These are phyloP conservation scores for Mytilinidion resinicola DNA, from an alignment of 495 filamentous ascomycete species.

Conservation along the genomic window DNA sequence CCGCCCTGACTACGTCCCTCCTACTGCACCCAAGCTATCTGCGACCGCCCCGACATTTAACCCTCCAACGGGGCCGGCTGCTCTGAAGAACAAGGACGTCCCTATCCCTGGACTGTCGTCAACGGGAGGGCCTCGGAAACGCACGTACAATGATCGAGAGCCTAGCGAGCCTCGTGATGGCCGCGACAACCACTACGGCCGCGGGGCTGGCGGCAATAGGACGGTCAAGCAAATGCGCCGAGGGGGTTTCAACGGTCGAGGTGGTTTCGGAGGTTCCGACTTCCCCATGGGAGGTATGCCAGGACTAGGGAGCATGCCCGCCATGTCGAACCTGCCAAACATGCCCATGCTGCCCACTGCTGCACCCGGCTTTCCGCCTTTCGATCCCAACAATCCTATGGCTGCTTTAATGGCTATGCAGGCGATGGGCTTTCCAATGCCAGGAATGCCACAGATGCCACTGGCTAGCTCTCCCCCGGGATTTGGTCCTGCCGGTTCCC, in stretches of 20 bases:
- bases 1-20: constrained; percentile 48
- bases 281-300: not conserved
- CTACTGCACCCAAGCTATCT: constrained; percentile 32
- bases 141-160: constrained; percentile 39
- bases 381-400: constrained; percentile 62
- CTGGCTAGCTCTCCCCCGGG: constrained; percentile 17
- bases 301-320: not conserved
- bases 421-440: constrained; percentile 58
- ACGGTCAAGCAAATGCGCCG: constrained; percentile 68
- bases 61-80: constrained; percentile 23
- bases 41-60: constrained; percentile 35
- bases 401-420: constrained; percentile 66
- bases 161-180: constrained; percentile 27
- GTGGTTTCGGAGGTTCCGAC: constrained; percentile 6
- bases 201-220: constrained; percentile 40
- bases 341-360: constrained; percentile 43
- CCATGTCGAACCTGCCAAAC: constrained; percentile 43
- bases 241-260: constrained; percentile 34
- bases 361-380: constrained; percentile 40
- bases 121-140: constrained; percentile 34
- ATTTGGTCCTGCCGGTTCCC: constrained; percentile 24
- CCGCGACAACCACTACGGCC: constrained; percentile 40
- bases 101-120: not conserved
- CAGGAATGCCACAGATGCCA: constrained; percentile 48
- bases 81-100: not conserved